Conservation (phyloP, 2,329 filamentous ascomycete genomes). For the Colletotrichum navitas region DNA sequence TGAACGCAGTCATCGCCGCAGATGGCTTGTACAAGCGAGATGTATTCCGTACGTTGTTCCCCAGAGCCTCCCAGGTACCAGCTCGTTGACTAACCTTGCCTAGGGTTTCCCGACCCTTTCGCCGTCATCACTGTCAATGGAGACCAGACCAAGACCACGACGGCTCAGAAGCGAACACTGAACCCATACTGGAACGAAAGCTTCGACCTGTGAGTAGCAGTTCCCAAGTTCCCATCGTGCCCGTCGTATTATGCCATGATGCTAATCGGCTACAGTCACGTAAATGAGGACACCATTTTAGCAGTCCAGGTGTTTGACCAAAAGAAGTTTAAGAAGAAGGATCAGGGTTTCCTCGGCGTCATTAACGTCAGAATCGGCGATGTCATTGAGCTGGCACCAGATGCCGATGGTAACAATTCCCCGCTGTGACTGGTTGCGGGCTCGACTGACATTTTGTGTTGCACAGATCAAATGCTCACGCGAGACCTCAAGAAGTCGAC, state of each 20-base stretch:
- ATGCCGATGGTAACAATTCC: slow-evolving; percentile 82
- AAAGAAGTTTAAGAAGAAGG: slow-evolving; percentile 99
- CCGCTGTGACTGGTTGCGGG: not conserved
- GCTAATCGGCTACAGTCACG: slow-evolving; percentile 69
- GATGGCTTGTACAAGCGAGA: slow-evolving; percentile 99
- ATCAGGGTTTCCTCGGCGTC: slow-evolving; percentile 96
- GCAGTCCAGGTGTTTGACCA: slow-evolving; percentile 99
- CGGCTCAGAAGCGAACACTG: slow-evolving; percentile 95
- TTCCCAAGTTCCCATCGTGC: slow-evolving; percentile 40
- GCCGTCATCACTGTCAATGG: slow-evolving; percentile 97
- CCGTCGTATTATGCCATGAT: slow-evolving; percentile 32
- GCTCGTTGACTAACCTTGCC: slow-evolving; percentile 46
- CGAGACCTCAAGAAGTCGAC: slow-evolving; percentile 97
- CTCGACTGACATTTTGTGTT: slow-evolving; percentile 46
- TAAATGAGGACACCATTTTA: slow-evolving; percentile 94
- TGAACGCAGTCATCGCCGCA: slow-evolving; percentile 87
- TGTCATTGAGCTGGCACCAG: slow-evolving; percentile 89
- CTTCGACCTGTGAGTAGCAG: slow-evolving; percentile 87
- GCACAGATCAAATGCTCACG: slow-evolving; percentile 97
- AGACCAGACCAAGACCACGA: slow-evolving; percentile 98
- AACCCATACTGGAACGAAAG: slow-evolving; percentile 99
- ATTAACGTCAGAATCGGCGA: slow-evolving; percentile 97
- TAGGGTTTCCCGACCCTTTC: slow-evolving; percentile 97
- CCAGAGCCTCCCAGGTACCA: not conserved
- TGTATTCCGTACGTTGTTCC: slow-evolving; percentile 86